A percentile compares a stretch with the other conserved stretches of the same genome.
phyloP scores from a whole-genome alignment of 2,329 filamentous ascomycete species.

The Ophiostoma populinum region DNA sequence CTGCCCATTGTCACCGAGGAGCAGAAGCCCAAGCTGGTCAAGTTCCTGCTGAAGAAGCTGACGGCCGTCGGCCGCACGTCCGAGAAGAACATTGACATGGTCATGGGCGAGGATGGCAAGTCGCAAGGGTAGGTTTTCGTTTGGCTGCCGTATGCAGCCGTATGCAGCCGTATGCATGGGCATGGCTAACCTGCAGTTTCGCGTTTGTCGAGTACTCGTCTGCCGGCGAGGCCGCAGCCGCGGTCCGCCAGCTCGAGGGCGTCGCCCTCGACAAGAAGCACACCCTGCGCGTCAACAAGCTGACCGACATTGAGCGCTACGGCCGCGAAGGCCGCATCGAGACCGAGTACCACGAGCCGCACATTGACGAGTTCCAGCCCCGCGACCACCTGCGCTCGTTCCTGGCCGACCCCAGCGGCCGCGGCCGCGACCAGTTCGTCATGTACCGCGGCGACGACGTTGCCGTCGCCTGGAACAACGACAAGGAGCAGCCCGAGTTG shows the following conservation, averaged over 20 bases:
- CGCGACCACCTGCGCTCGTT: conserved; percentile 92
- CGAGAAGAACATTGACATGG: conserved; percentile 88
- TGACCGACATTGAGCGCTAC: conserved; percentile 93
- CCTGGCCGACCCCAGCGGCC: conserved; percentile 62
- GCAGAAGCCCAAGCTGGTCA: conserved; percentile 83
- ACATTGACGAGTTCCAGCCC: conserved; percentile 71
- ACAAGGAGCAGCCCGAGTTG: conserved; percentile 73
- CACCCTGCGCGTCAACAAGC: conserved; percentile 88
- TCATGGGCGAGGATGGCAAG: conserved; percentile 70
- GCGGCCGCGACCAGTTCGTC: conserved; percentile 85
- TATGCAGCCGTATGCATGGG: too few relatives aligned
- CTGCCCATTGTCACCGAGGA: conserved; percentile 79
- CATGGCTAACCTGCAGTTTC: too few relatives aligned
- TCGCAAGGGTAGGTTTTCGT: conserved; percentile 53
- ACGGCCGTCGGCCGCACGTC: conserved; percentile 68
- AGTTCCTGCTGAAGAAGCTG: conserved; percentile 89
- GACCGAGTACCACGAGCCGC: conserved; percentile 71
- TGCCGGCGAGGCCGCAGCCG: conserved; percentile 72
- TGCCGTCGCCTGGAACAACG: conserved; percentile 96
- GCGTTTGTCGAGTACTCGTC: conserved; percentile 95
- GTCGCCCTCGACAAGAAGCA: conserved; percentile 92
- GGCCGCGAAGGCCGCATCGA: conserved; percentile 86
- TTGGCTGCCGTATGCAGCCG: too few relatives aligned
- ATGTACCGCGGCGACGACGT: conserved; percentile 88
- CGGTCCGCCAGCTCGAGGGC: conserved; percentile 74